These are phyloP conservation scores for Pyricularia pennisetigena DNA, from an alignment of 2,329 filamentous ascomycete genomes.

Conservation along the genomic window DNA sequence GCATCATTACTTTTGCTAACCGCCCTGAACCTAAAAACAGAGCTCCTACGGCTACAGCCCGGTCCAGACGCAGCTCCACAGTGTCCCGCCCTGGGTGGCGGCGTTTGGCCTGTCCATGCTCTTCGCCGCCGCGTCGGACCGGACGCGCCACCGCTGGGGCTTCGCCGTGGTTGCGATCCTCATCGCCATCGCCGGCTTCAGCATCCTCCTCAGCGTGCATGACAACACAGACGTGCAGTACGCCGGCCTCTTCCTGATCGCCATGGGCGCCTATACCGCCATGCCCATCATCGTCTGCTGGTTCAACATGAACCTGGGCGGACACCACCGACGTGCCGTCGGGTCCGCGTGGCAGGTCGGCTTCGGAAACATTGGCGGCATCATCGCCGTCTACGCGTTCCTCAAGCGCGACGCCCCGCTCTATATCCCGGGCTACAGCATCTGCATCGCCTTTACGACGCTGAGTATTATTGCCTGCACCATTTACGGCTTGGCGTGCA, in stretches of 20 bases:
- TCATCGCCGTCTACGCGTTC: conserved; percentile 66
- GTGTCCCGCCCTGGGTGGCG: conserved; percentile 48
- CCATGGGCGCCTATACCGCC: conserved; percentile 72
- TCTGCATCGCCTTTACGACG: conserved; percentile 64
- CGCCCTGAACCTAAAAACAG: conserved; percentile 51
- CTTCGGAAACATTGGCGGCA: conserved; percentile 72
- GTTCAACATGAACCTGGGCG: conserved; percentile 72
- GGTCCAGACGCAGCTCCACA: conserved; percentile 39
- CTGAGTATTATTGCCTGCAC: conserved; percentile 53
- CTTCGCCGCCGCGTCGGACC: conserved; percentile 64
- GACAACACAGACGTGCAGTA: conserved; percentile 61
- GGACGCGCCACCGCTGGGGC: conserved; percentile 58
- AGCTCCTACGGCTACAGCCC: conserved; percentile 46
- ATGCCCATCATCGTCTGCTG: conserved; percentile 83
- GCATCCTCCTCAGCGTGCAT: conserved; percentile 63
- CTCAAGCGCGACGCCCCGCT: conserved; percentile 54
- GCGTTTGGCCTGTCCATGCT: conserved; percentile 74
- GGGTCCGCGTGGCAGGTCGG: conserved; percentile 70
- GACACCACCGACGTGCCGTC: conserved; percentile 60
- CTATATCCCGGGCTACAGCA: conserved; percentile 65
- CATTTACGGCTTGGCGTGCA: conserved; percentile 31
- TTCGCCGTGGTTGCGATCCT: conserved; percentile 62
- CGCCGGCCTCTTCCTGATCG: conserved; percentile 70
- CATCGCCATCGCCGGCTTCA: conserved; percentile 64
- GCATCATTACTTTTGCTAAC: background rate